Conservation (phyloP, 129 eudicot genomes). For the Flaveria sonorensis region DNA sequence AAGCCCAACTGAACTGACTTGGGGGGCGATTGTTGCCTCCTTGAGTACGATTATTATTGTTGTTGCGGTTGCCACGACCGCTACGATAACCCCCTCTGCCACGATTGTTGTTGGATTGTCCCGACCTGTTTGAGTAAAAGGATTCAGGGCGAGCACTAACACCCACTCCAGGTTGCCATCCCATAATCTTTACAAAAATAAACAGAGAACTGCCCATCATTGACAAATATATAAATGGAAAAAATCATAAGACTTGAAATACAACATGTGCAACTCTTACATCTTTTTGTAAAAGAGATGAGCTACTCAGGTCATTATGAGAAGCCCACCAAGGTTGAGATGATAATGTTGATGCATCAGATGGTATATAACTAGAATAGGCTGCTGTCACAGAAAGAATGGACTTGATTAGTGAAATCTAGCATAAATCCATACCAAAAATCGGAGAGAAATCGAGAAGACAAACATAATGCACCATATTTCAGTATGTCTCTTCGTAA, state of each 20-base stretch:
- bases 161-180: constrained; percentile 43
- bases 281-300: constrained; percentile 53
- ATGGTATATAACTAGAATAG: constrained; percentile 47
- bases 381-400: constrained; percentile 34
- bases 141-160: constrained; percentile 48
- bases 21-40: no score
- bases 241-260: neutral
- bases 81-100: no score
- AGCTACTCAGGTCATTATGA: constrained; percentile 35
- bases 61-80: no score
- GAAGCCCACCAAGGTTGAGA: constrained; percentile 43
- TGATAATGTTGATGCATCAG: constrained; percentile 46
- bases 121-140: no score
- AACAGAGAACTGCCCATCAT: constrained; percentile 4
- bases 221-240: constrained; percentile 1
- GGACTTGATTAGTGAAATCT: neutral
- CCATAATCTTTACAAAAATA: constrained; percentile 38
- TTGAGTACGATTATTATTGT: no score
- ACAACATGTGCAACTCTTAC: constrained; percentile 39
- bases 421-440: neutral
- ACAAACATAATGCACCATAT: constrained; percentile 1
- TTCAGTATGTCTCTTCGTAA: neutral
- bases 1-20: no score
- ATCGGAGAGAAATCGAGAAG: neutral
- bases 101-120: no score